Evolutionary conservation across 2,329 filamentous ascomycete species (phyloP), one percentile per base, ranked within the genome.

Genomic region (Aspergillus pseudonomiae): DNA sequence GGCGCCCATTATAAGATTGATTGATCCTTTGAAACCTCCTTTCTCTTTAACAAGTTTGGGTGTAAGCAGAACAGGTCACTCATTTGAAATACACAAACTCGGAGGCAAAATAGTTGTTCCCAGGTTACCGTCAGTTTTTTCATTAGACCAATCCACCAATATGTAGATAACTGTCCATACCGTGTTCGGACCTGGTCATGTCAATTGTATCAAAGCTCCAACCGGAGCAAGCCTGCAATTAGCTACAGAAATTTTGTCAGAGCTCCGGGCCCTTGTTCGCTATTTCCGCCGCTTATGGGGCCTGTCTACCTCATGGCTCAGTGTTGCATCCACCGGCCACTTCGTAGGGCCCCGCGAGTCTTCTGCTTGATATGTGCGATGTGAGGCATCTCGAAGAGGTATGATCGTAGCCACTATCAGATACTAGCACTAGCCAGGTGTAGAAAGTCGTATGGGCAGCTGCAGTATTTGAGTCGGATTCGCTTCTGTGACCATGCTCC

Each of bases 401-500:
- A 6, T 26, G 26, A 19, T 46, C 9, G 9, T 61, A 57, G 4
- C 62, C 34, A 9, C 39, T 41, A 5, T 63, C 68, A 11, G 45
- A 53, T 21, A n/a, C n/a, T n/a, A n/a, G n/a, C n/a, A 68, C 62
- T 14, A 74, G 54, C n/a, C 74, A 52, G 6, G 57, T 59, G 45
- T 76, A 67, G 21, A 79, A 36, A 14, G 71, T 70, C 34, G 65
- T 59, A 50, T 78, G 73, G 0, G 75, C 73, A 24, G n/a, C n/a
- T n/a, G 70, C 69, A 1, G 68, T 68, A 28, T 75, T 72, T n/a
- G 75, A 76, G 16, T 73, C 67, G 4, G 53, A 55, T n/a, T 71
- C 67, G 2, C 50, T 64, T n/a, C 48, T n/a, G 32, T 76, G 71
- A 50, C 7, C 3, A 21, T 67, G 60, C 24, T 65, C 68, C 46